These are phyloP conservation scores for Alternaria sp. DNA, from an alignment of 2,329 filamentous ascomycete genomes.

Conservation along the genomic window DNA sequence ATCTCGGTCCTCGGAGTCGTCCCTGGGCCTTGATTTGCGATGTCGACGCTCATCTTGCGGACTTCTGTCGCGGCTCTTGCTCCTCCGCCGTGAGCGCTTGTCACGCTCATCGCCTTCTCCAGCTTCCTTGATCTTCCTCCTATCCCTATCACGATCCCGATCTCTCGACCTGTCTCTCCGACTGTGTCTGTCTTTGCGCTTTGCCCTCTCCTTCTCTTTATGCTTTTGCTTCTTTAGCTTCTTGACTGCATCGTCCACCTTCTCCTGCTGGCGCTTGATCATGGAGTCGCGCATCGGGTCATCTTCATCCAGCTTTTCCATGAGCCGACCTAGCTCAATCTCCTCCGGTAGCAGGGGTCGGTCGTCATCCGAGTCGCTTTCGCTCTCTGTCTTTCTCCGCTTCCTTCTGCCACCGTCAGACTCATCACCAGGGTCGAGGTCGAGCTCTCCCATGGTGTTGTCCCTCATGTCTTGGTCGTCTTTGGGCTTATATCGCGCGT, in stretches of 20 bases:
- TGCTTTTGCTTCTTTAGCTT: conserved; percentile 60
- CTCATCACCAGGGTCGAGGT: conserved; percentile 43
- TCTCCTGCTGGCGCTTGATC: conserved; percentile 89
- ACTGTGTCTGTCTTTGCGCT: conserved; percentile 47
- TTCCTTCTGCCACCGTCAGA: conserved; percentile 59
- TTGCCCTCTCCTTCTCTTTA: conserved; percentile 58
- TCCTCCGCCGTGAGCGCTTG: conserved; percentile 25
- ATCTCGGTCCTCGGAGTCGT: conserved; percentile 23
- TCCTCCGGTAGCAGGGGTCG: conserved; percentile 81
- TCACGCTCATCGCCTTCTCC: conserved; percentile 23
- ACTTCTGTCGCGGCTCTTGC: conserved; percentile 27
- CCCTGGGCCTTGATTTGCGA: conserved; percentile 14
- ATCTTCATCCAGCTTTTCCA: conserved; percentile 87
- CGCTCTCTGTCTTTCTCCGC: conserved; percentile 58
- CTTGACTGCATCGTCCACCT: conserved; percentile 75
- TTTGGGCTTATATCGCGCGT: conserved; percentile 87
- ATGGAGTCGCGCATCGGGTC: conserved; percentile 97
- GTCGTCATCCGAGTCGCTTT: conserved; percentile 54
- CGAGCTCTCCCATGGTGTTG: conserved; percentile 63
- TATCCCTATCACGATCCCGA: conserved; percentile 33
- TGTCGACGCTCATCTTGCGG: conserved; percentile 22
- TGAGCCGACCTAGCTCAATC: conserved; percentile 75
- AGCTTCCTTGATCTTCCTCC: conserved; percentile 33
- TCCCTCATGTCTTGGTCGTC: conserved; percentile 76
- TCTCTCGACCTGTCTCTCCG: conserved; percentile 38